Evolutionary conservation across 257 asterid genomes (phyloP).

Genomic region (Vinca minor): DNA sequence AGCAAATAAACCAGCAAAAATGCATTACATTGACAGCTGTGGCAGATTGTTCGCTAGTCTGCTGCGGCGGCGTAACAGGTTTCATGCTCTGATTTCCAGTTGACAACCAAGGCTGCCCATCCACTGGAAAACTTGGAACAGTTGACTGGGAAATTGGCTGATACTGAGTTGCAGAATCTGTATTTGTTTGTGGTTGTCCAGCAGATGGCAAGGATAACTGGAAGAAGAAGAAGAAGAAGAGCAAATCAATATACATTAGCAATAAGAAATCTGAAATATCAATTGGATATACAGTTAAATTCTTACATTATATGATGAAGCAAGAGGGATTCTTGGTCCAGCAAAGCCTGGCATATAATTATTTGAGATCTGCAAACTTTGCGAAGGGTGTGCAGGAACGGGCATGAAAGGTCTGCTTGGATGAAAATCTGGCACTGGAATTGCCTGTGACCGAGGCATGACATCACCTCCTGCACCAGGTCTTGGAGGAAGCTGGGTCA

Average conservation of each 20-base stretch:
- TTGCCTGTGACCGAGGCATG: slow-evolving; percentile 51
- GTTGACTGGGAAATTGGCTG: slow-evolving; percentile 40
- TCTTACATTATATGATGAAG: slow-evolving; percentile 51
- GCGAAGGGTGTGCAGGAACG: slow-evolving; percentile 42
- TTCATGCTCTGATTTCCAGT: slow-evolving; percentile 49
- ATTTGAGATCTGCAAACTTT: slow-evolving; percentile 33
- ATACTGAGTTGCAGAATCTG: slow-evolving; percentile 40
- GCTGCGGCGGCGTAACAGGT: slow-evolving; percentile 45
- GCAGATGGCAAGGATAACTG: slow-evolving; percentile 38
- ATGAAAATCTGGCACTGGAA: slow-evolving; percentile 42
- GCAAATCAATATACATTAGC: slow-evolving; percentile 1
- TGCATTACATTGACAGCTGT: slow-evolving; percentile 30
- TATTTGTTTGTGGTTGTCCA: slow-evolving; percentile 49
- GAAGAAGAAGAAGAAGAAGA: not conserved
- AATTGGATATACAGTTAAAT: slow-evolving; percentile 1
- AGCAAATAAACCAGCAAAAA: slow-evolving; percentile 8
- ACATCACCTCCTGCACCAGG: slow-evolving; percentile 41
- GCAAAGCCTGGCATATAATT: slow-evolving; percentile 51
- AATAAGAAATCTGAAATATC: slow-evolving; percentile 5
- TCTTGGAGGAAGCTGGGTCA: slow-evolving; percentile 47
- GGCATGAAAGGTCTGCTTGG: slow-evolving; percentile 40
- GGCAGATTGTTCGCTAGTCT: slow-evolving; percentile 36
- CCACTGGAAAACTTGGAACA: slow-evolving; percentile 34
- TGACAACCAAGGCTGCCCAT: slow-evolving; percentile 60
- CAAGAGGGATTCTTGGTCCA: slow-evolving; percentile 46